phyloP scores from a whole-genome alignment of 306 rosid species.

The Cucurbita pepo region DNA sequence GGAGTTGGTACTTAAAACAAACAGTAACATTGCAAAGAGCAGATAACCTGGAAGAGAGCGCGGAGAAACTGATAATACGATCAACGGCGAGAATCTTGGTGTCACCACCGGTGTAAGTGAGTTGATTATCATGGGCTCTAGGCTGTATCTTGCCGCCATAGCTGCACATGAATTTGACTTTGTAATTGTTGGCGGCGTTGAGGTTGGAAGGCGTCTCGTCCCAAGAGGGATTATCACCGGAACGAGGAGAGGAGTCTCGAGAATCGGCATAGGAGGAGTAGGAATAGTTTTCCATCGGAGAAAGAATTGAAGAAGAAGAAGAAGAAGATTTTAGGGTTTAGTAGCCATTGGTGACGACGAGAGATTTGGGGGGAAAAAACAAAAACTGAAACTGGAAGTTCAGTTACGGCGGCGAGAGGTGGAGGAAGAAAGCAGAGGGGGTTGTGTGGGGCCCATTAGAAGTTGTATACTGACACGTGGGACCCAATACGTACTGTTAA shows the following conservation, averaged over 20 bases:
- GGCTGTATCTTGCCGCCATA: constrained; percentile 82
- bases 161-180: constrained; percentile 69
- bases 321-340: not conserved
- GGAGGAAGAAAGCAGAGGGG: not conserved
- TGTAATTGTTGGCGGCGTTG: constrained; percentile 8
- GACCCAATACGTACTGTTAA: not conserved
- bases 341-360: not conserved
- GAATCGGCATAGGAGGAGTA: constrained; percentile 51
- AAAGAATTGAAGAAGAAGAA: not conserved
- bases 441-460: not conserved
- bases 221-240: constrained; percentile 34
- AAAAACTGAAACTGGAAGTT: not conserved
- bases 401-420: not conserved
- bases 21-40: constrained; percentile 25
- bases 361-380: not conserved
- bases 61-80: constrained; percentile 36
- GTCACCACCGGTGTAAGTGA: constrained; percentile 71
- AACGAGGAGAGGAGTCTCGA: constrained; percentile 59
- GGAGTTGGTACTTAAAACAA: constrained; percentile 76
- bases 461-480: not conserved
- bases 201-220: constrained; percentile 26
- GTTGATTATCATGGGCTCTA: constrained; percentile 51
- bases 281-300: constrained; percentile 47
- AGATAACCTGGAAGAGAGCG: constrained; percentile 35
- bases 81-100: constrained; percentile 77